phyloP scores from a whole-genome alignment of 306 rosid genomes.

The Pueraria montana region DNA sequence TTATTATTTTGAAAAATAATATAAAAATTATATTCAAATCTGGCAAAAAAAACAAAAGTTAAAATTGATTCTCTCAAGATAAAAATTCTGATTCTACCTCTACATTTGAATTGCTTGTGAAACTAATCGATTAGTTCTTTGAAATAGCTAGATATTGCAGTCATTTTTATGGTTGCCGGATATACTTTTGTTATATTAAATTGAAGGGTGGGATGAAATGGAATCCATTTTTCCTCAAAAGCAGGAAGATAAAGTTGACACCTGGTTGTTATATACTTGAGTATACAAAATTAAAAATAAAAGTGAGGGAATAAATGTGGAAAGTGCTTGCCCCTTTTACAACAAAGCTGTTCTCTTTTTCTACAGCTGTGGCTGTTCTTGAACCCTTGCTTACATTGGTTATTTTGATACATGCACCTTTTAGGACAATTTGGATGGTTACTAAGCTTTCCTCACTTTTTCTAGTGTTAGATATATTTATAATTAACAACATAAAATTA shows the following conservation, averaged over 20 bases:
- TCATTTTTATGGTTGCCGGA: conserved; percentile 51
- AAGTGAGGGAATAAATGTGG: conserved; percentile 50
- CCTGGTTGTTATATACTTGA: conserved; percentile 40
- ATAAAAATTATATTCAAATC: not conserved
- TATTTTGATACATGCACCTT: conserved; percentile 52
- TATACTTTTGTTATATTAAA: conserved; percentile 47
- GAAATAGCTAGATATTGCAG: not conserved
- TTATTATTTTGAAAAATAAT: not conserved
- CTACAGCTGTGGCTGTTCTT: conserved; percentile 54
- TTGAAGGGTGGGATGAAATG: conserved; percentile 57
- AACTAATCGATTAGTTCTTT: not conserved
- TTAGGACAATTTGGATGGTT: conserved; percentile 55
- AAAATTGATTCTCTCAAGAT: not conserved
- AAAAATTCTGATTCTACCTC: not conserved
- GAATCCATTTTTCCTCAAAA: conserved; percentile 68
- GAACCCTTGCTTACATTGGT: conserved; percentile 47
- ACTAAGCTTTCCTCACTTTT: conserved; percentile 34
- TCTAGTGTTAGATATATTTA: not conserved
- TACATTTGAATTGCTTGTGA: not conserved
- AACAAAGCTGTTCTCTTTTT: conserved; percentile 55
- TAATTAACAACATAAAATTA: conserved; percentile 34
- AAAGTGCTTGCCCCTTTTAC: conserved; percentile 72
- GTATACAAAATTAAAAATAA: conserved; percentile 16
- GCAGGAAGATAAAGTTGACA: conserved; percentile 66
- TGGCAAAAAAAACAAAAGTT: not conserved